These are phyloP conservation scores for Giardia duodenalis DNA, from an alignment of 208 protist species.

Conservation along the genomic window DNA sequence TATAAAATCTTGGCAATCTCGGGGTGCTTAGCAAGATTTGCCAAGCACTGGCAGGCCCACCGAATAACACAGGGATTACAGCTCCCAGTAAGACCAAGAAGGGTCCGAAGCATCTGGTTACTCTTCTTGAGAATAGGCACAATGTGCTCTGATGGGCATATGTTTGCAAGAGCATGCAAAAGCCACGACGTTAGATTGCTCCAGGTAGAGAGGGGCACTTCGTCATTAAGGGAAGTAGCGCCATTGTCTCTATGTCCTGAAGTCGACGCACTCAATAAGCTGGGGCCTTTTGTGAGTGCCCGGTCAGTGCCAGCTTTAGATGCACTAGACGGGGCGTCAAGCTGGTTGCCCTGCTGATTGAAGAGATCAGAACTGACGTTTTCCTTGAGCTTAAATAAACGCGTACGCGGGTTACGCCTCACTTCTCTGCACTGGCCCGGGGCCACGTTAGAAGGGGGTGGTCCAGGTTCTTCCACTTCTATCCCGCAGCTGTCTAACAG, in stretches of 20 bases:
- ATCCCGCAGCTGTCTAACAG: background rate
- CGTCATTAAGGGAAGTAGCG: background rate
- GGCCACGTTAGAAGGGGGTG: background rate
- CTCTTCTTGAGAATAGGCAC: background rate
- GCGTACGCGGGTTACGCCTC: too few relatives aligned
- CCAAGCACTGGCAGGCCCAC: background rate
- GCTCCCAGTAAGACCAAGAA: background rate
- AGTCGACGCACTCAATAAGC: too few relatives aligned
- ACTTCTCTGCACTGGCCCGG: too few relatives aligned
- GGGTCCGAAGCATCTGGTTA: background rate
- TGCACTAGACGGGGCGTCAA: background rate
- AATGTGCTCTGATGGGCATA: background rate
- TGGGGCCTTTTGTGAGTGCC: background rate
- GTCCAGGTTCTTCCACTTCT: background rate
- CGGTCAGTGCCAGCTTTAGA: background rate
- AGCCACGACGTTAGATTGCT: background rate
- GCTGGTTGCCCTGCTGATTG: background rate
- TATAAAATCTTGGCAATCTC: background rate
- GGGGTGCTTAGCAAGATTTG: background rate
- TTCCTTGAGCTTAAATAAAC: background rate
- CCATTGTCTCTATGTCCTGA: too few relatives aligned
- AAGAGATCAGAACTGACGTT: background rate
- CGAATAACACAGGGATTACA: background rate
- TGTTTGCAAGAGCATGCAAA: constrained; percentile 16
- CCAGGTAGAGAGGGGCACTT: background rate